Evolutionary conservation across 371 early-diverging fungal genomes (phyloP).

Genomic region (Mortierella sp.): DNA sequence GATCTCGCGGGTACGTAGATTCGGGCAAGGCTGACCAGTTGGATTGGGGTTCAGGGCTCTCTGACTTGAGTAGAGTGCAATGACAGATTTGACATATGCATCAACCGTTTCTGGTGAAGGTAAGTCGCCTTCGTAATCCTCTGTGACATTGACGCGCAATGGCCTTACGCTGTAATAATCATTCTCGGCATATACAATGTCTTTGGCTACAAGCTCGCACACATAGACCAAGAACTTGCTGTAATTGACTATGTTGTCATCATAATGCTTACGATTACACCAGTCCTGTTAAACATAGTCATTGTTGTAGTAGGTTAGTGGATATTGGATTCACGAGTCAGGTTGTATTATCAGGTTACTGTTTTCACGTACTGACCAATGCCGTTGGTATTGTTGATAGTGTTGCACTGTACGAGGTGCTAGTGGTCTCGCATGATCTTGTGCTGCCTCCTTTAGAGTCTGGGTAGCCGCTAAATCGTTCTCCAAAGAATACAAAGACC

Average conservation of each 20-base stretch:
- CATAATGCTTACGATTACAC: conserved; percentile 1
- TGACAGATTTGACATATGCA: conserved; percentile 3
- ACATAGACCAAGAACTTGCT: not conserved
- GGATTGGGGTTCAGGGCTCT: no score
- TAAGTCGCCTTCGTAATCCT: conserved; percentile 2
- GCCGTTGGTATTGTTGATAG: conserved; percentile 6
- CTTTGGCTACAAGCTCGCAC: not conserved
- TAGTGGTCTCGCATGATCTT: no score
- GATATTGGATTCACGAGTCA: no score
- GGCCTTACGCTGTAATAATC: conserved; percentile 1
- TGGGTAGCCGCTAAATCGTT: no score
- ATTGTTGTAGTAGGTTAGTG: no score
- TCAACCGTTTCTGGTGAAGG: conserved; percentile 10
- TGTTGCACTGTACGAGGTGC: not conserved
- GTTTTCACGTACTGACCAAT: not conserved
- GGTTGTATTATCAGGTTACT: no score
- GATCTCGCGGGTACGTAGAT: no score
- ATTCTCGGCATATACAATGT: not conserved
- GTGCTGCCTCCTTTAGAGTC: no score
- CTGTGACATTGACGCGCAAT: not conserved
- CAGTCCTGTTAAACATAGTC: not conserved
- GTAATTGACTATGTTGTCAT: not conserved
- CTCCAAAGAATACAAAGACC: no score
- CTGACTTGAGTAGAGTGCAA: not conserved
- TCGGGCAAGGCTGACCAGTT: no score